Evolutionary conservation across 768 basidiomycete species (phyloP), one percentile per base, ranked within the genome.

Genomic region (Naganishia vaughanmartiniae): DNA sequence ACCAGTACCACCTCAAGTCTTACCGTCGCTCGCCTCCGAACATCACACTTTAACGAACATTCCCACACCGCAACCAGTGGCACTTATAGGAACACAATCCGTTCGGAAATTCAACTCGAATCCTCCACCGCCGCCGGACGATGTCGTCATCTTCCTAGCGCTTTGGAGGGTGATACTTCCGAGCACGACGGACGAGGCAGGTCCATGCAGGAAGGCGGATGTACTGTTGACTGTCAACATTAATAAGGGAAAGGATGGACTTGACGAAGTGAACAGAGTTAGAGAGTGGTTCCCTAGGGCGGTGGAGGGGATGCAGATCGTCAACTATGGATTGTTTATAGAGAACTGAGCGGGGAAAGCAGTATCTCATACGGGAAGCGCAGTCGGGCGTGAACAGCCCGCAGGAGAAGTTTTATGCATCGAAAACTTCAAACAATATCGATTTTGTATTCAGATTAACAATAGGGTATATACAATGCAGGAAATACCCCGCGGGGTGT

Each of bases 191-290:
- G 33, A 24, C 14, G 68, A 60, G n/a, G 57, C 56, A 33, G 55
- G 55, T 19, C 67, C 55, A 26, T 60, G 70, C 63, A 90, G 90
- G 79, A 84, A 84, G 39, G 86, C 89, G 7, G 96, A 99, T 78
- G 79, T 99, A 26, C 89, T 96, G 33, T 85, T 91, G 71, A 89
- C 90, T 21, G 89, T 89, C 77, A 97, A 94, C 81, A 85, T 90
- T 26, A 94, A 94, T 34, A 69, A 73, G 36, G 69, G 74, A 46
- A 81, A 84, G 48, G 78, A 78, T 55, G 81, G 86, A 14, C 80
- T 81, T 76, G 70, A 80, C 70, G 82, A 83, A 63, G 80, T 79
- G 31, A 76, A 82, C 46, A 76, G 78, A 71, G 77, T 75, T 17
- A 84, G 84, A 45, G 78, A 81, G 70, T 77, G 79, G 69, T 85